A percentile compares a stretch with the other conserved stretches of the same genome.
phyloP scores from a whole-genome alignment of 208 protist genomes.

The Wallacemonas rigidus region DNA sequence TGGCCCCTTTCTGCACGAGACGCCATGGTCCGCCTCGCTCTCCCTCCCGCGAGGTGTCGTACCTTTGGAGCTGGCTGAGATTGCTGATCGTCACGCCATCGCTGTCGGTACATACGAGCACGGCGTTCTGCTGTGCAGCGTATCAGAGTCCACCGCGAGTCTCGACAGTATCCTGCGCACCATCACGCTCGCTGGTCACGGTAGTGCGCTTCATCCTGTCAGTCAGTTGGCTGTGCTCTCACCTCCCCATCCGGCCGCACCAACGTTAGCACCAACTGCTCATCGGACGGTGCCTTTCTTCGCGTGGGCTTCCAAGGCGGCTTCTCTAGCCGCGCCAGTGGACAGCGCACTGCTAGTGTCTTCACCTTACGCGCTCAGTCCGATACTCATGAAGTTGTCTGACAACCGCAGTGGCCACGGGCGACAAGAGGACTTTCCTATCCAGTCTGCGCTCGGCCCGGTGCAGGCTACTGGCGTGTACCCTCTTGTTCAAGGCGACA shows the following conservation, averaged over 20 bases:
- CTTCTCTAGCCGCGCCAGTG: slow-evolving; percentile 25
- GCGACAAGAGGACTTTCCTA: slow-evolving; percentile 26
- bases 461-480: slow-evolving; percentile 11
- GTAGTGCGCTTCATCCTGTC: slow-evolving; percentile 59
- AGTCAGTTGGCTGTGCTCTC: slow-evolving; percentile 30
- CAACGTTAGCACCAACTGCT: not conserved
- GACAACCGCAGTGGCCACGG: slow-evolving; percentile 26
- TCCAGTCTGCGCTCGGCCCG: slow-evolving; percentile 11
- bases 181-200: slow-evolving; percentile 38
- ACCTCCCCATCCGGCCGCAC: slow-evolving; percentile 37
- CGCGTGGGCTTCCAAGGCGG: slow-evolving; percentile 25
- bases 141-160: slow-evolving; percentile 28
- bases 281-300: not conserved
- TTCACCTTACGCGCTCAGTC: slow-evolving; percentile 46
- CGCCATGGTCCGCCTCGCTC: slow-evolving; percentile 28
- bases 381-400: slow-evolving; percentile 38
- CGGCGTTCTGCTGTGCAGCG: slow-evolving; percentile 62
- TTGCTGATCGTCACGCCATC: slow-evolving; percentile 49
- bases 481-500: not conserved
- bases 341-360: slow-evolving; percentile 53
- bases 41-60: slow-evolving; percentile 55
- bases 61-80: slow-evolving; percentile 70
- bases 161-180: slow-evolving; percentile 35
- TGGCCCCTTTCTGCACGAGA: slow-evolving; percentile 6
- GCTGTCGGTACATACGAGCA: slow-evolving; percentile 72